Conservation (phyloP, 2,329 filamentous ascomycete species). For the Pseudocercospora vitis region DNA sequence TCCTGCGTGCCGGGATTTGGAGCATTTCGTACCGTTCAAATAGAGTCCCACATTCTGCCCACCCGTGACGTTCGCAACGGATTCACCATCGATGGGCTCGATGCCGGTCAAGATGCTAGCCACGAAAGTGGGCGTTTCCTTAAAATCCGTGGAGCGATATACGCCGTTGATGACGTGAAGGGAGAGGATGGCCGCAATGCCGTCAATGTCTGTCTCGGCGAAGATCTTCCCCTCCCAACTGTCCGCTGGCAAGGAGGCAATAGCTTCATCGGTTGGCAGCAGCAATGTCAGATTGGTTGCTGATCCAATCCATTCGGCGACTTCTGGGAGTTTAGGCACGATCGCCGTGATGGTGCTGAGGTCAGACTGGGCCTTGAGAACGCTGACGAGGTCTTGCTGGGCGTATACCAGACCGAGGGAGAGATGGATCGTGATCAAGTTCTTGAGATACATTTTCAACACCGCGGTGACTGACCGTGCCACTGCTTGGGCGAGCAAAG, state of each 20-base stretch:
- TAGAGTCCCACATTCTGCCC: constrained; percentile 54
- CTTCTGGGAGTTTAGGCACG: constrained; percentile 21
- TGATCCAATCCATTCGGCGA: constrained; percentile 15
- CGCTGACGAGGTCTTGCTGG: constrained; percentile 16
- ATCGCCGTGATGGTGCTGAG: constrained; percentile 21
- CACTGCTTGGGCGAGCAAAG: not conserved
- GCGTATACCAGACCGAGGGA: constrained; percentile 7
- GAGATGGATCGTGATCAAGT: not conserved
- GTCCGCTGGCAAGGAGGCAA: constrained; percentile 35
- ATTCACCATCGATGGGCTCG: constrained; percentile 29
- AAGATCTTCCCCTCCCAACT: constrained; percentile 1
- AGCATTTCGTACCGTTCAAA: constrained; percentile 21
- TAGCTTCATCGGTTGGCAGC: constrained; percentile 60
- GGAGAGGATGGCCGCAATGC: not conserved
- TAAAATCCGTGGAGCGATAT: constrained; percentile 1
- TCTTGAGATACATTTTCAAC: not conserved
- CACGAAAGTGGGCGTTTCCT: constrained; percentile 34
- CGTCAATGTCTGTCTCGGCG: not conserved
- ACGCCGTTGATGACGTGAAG: not conserved
- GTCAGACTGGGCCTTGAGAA: constrained; percentile 15
- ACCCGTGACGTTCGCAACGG: constrained; percentile 59
- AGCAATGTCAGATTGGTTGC: constrained; percentile 59
- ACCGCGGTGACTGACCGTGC: not conserved
- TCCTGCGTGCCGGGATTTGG: not conserved
- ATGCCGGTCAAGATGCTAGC: constrained; percentile 53